Evolutionary conservation across 108 stramenopile species (phyloP), one percentile per base, ranked within the genome.

Genomic region (Nitzschia palea): DNA sequence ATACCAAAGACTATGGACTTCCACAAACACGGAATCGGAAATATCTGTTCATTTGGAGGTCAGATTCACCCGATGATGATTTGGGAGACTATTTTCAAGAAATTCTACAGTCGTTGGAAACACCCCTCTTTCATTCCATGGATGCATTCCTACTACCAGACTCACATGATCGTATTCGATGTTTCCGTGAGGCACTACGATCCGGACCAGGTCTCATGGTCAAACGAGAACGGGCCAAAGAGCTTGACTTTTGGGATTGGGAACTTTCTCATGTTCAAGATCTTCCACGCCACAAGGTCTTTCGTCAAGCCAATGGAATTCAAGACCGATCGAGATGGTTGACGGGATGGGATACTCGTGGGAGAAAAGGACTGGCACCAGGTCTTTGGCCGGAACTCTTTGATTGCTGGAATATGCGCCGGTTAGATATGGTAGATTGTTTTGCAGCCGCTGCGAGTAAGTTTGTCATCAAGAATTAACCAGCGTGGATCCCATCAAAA

Each of bases 1-100:
- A 76, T 37, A 91, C 90, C 8, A 91, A 91, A 52, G 60, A 71
- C 1, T 91, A 83, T 67, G 90, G 90, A 8, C 83, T 91, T 29
- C 90, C 90, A 1, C 90, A 91, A 57, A 91, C 90, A 9, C 68
- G 90, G 44, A 47, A 85, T 23, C 78, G 90, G 20, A 78, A 62
- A 37, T 91, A 91, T 60, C 78, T 91, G 66, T 85, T 84, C 67
- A 82, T 88, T 27, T 91, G 87, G 85, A 61, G 73, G 44, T 56
- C 81, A 3, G 86, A 85, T 44, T 52, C 67, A 20, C 72, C 71
- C 3, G 73, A 74, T 50, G 71, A 81, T 43, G 82, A 91, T 67
- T 76, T 91, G 36, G 90, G 90, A 18, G 71, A 71, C 14, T 91
- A 91, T 63, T 86, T 75, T 67, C 56, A 83, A 45, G 74, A 73